Evolutionary conservation across 2,329 filamentous ascomycete species (phyloP).

Genomic region (Botryotinia narcissicola): DNA sequence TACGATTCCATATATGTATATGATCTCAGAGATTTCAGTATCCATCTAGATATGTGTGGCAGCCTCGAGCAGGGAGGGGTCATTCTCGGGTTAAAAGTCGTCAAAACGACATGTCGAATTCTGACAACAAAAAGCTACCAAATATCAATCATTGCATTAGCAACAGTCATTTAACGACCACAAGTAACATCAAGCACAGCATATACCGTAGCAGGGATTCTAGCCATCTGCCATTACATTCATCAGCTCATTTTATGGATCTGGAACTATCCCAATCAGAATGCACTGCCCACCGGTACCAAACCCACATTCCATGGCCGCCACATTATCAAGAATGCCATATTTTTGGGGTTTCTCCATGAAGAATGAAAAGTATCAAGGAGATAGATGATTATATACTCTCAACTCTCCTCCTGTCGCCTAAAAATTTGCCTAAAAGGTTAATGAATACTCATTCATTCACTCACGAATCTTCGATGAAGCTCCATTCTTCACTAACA

Average conservation of each 20-base stretch:
- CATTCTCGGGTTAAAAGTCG: not conserved
- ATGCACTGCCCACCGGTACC: not conserved
- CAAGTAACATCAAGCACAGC: not conserved
- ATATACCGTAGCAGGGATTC: accelerated
- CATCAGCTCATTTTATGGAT: accelerated
- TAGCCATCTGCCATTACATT: not conserved
- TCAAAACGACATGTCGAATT: not conserved
- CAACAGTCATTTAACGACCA: not conserved
- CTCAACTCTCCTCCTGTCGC: too few relatives aligned
- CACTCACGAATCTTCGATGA: too few relatives aligned
- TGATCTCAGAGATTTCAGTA: not conserved
- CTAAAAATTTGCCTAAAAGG: too few relatives aligned
- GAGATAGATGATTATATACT: too few relatives aligned
- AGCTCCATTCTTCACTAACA: too few relatives aligned
- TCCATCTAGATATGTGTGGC: too few relatives aligned
- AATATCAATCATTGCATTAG: not conserved
- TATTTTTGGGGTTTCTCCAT: too few relatives aligned
- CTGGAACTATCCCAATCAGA: accelerated
- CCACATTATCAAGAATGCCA: too few relatives aligned
- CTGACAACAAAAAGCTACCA: not conserved
- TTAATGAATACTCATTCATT: too few relatives aligned
- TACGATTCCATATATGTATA: not conserved
- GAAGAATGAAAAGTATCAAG: too few relatives aligned
- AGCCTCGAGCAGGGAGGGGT: too few relatives aligned
- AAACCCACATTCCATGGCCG: too few relatives aligned